Conservation (phyloP, 441 rosid species). For the Erodium trifolium region DNA sequence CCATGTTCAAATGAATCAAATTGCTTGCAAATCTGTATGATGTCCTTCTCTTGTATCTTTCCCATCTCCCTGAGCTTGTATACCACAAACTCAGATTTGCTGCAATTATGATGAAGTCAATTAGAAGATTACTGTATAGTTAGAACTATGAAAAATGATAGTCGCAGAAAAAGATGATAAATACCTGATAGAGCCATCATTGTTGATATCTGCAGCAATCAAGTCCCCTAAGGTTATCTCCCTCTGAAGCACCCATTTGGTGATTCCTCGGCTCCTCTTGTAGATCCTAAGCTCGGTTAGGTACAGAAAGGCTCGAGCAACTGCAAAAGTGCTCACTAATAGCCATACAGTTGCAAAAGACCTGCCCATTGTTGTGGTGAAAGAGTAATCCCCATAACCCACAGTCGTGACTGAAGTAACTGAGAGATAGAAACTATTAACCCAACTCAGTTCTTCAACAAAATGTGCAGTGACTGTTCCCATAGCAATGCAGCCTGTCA, state of each 20-base stretch:
- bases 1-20: slow-evolving; percentile 9
- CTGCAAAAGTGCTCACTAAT: slow-evolving; percentile 49
- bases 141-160: background rate
- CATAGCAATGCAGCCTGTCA: slow-evolving; percentile 38
- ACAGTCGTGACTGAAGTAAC: slow-evolving; percentile 66
- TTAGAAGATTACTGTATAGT: background rate
- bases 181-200: slow-evolving; percentile 65
- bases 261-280: slow-evolving; percentile 43
- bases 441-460: slow-evolving; percentile 44
- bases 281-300: slow-evolving; percentile 55
- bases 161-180: background rate
- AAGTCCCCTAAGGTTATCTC: slow-evolving; percentile 60
- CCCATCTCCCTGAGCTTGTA: slow-evolving; percentile 11
- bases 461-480: slow-evolving; percentile 39
- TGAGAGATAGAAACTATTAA: slow-evolving; percentile 54
- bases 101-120: background rate
- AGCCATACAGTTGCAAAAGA: slow-evolving; percentile 61
- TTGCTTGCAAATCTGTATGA: slow-evolving; percentile 8
- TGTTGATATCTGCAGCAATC: slow-evolving; percentile 61
- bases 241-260: slow-evolving; percentile 56
- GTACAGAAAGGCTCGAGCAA: slow-evolving; percentile 54
- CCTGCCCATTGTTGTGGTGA: slow-evolving; percentile 37
- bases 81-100: slow-evolving; percentile 4
- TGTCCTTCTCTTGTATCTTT: slow-evolving; percentile 9
- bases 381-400: slow-evolving; percentile 59